Percentiles rank a stretch among this genome's conserved stretches.
Conservation (phyloP, 371 early-diverging fungal genomes). For the Haplosporangium sp. region DNA sequence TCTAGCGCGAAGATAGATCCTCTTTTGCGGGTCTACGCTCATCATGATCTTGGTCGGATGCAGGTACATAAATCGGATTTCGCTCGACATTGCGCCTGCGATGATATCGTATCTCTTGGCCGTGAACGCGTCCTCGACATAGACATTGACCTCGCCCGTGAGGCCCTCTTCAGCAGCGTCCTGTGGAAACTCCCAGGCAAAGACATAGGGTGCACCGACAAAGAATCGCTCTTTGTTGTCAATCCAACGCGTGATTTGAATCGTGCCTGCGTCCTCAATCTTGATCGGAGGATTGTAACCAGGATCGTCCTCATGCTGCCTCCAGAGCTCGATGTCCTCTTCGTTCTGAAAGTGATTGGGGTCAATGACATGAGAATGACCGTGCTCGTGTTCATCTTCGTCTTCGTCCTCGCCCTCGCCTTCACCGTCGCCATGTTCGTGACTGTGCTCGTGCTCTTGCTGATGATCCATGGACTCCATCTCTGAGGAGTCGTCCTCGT, state of each 20-base stretch:
- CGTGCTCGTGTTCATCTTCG: constrained; percentile 6
- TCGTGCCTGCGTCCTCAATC: constrained; percentile 24
- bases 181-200: constrained; percentile 39
- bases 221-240: constrained; percentile 38
- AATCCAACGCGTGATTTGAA: constrained; percentile 39
- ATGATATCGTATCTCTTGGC: constrained; percentile 40
- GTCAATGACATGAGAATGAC: constrained; percentile 24
- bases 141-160: constrained; percentile 24
- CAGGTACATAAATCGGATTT: constrained; percentile 36
- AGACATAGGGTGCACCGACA: constrained; percentile 46
- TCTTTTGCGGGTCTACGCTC: constrained; percentile 20
- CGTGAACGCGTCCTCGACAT: constrained; percentile 40
- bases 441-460: constrained; percentile 1
- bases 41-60: constrained; percentile 33
- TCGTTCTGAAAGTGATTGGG: constrained; percentile 39
- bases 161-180: not conserved
- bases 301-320: constrained; percentile 16
- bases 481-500: not conserved
- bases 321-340: constrained; percentile 22
- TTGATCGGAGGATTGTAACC: constrained; percentile 36
- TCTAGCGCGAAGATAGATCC: constrained; percentile 32
- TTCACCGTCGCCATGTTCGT: constrained; percentile 1
- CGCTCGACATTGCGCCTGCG: constrained; percentile 22
- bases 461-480: not conserved
- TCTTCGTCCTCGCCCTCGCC: constrained; percentile 1